Evolutionary conservation across 1,284 basidiomycete species (phyloP).

Genomic region (Tausonia pullulans): DNA sequence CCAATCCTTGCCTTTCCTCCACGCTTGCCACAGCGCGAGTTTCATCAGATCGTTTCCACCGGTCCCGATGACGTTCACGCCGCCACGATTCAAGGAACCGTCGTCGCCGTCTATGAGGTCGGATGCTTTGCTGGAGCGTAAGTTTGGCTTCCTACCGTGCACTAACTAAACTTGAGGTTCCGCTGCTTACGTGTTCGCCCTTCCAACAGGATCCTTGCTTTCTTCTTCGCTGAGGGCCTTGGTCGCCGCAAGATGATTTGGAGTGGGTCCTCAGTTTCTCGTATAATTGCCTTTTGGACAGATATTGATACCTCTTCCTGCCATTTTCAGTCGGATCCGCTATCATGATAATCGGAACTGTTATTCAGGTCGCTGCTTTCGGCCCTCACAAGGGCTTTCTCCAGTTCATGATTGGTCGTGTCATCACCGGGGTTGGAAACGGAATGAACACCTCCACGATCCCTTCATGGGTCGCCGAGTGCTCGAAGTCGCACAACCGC

Average conservation of each 20-base stretch:
- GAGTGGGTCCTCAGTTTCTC: not conserved
- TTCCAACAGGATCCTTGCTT: constrained; percentile 24
- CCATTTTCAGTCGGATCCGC: not conserved
- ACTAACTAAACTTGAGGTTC: not conserved
- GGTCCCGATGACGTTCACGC: constrained; percentile 9
- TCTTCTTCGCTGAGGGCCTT: constrained; percentile 32
- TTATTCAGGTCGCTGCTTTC: constrained; percentile 40
- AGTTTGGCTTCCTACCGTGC: not conserved
- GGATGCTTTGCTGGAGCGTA: constrained; percentile 25
- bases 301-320: too few species aligned
- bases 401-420: constrained; percentile 42
- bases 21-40: not conserved
- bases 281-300: not conserved
- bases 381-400: constrained; percentile 33
- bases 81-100: constrained; percentile 35
- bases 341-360: constrained; percentile 30
- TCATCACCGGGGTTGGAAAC: constrained; percentile 35
- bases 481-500: constrained; percentile 46
- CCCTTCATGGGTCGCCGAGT: constrained; percentile 48
- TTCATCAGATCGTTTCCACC: constrained; percentile 20
- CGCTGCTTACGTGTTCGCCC: too few species aligned
- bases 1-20: constrained; percentile 33
- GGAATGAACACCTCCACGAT: constrained; percentile 47
- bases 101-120: constrained; percentile 33
- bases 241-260: constrained; percentile 33